Evolutionary conservation across 2,329 filamentous ascomycete genomes (phyloP), one percentile per base, ranked within the genome.

Genomic region (Penicillium sclerotiorum): DNA sequence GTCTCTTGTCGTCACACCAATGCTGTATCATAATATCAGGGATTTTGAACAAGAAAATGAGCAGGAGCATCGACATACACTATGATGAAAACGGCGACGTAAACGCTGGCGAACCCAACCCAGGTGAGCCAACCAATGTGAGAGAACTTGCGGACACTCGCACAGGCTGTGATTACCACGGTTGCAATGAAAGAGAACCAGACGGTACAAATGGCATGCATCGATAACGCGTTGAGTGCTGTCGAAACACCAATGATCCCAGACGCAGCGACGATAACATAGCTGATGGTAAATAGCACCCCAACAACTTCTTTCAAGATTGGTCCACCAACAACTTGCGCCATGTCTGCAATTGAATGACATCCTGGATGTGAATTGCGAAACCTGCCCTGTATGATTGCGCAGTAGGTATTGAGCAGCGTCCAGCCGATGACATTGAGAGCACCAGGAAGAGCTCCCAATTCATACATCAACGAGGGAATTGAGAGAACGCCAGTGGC

Each of bases 51-150:
- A 1, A 27, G 13, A 3, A 13, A 30, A 8, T 2, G 8, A 27
- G 15, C 13, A 1, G 8, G 4, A 4, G 20, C 22, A 7, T 27
- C 25, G 11, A 51, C 56, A 21, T 54, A 63, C 58, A 83, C 80
- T 39, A 83, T 73, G 46, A 83, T 81, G 50, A 83, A 77, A 0
- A 84, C 77, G 4, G 83, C 82, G 13, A 76, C 67, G 56, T 81
- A 84, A 30, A 86, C 78, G 22, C 77, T 81, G 4, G 76, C 49
- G 58, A 86, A 84, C 1, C 83, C 84, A 9, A 75, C 77, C 78
- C 80, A 86, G 0, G 81, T 83, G 36, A 86, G 67, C 80, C 81
- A 85, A 2, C 78, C 80, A 50, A 86, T 79, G 57, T 84, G 80
- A 44, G 81, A 75, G 57, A 85, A 80, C 48, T 81, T 86, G 53